A percentile compares a stretch with the other conserved stretches of the same genome.
Conservation (phyloP, 75 land plant genomes). For the Picea glauca region DNA sequence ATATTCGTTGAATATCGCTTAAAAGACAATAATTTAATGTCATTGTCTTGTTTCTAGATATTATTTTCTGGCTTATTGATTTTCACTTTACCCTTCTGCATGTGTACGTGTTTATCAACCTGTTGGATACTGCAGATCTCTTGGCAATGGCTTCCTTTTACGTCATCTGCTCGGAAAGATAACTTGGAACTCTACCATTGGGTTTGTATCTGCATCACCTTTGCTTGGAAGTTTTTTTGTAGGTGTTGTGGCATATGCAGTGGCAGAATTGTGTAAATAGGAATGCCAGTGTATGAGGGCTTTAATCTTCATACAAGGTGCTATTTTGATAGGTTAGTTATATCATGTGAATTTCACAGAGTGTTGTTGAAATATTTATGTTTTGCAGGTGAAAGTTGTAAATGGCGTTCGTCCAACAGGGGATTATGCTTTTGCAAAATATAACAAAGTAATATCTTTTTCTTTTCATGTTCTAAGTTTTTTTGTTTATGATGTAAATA, state of each 20-base stretch:
- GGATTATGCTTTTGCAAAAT: slow-evolving; percentile 92
- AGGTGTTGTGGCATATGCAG: neutral
- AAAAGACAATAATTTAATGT: too few species aligned
- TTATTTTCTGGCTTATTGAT: too few species aligned
- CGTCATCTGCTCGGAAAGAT: slow-evolving; percentile 85
- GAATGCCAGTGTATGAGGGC: neutral
- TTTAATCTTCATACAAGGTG: neutral
- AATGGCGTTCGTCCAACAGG: slow-evolving; percentile 87
- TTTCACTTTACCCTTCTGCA: too few species aligned
- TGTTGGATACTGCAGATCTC: slow-evolving; percentile 54
- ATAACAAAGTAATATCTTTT: slow-evolving; percentile 66
- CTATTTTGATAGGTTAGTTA: neutral
- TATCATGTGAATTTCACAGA: neutral
- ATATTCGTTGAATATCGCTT: neutral
- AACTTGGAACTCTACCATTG: slow-evolving; percentile 86
- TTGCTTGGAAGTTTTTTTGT: neutral
- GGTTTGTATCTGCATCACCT: slow-evolving; percentile 35
- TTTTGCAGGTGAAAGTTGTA: slow-evolving; percentile 76
- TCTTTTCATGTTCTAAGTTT: neutral
- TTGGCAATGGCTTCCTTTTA: slow-evolving; percentile 96
- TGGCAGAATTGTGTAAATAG: neutral
- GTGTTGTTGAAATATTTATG: neutral
- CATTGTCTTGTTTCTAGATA: too few species aligned
- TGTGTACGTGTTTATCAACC: neutral
- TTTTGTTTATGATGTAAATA: neutral